Evolutionary conservation across 495 filamentous ascomycete genomes (phyloP).

Genomic region (Penicillium bialowiezense): DNA sequence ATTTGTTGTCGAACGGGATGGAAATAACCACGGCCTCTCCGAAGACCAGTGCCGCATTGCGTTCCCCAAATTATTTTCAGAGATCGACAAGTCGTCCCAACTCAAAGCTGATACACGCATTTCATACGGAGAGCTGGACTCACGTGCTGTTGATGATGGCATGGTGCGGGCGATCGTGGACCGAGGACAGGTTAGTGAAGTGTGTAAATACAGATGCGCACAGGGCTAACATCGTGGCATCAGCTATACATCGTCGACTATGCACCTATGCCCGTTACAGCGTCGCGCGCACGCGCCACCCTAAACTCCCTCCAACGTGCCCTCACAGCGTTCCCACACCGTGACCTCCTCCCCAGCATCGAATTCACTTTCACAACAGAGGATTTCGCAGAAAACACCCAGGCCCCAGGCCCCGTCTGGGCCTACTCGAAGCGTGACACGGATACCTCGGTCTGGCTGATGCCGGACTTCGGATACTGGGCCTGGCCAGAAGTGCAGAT

Average conservation of each 20-base stretch:
- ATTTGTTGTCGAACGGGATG: constrained; percentile 33
- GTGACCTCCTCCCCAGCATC: constrained; percentile 54
- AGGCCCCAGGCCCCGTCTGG: constrained; percentile 43
- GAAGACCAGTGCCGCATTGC: constrained; percentile 39
- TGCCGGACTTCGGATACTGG: constrained; percentile 82
- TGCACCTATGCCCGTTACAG: constrained; percentile 29
- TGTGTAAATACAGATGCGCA: background rate
- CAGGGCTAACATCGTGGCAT: background rate
- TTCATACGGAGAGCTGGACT: constrained; percentile 33
- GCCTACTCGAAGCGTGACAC: constrained; percentile 45
- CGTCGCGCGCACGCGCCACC: constrained; percentile 37
- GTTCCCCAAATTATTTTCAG: constrained; percentile 45
- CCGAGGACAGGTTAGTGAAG: constrained; percentile 35
- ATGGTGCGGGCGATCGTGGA: constrained; percentile 41
- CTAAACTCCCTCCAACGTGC: constrained; percentile 40
- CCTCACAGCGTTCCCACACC: constrained; percentile 41
- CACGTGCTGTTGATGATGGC: constrained; percentile 27
- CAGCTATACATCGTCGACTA: constrained; percentile 43
- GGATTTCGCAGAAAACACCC: constrained; percentile 37
- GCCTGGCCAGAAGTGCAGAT: constrained; percentile 63
- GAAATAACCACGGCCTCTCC: constrained; percentile 37
- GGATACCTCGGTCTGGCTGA: constrained; percentile 58
- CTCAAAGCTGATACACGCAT: constrained; percentile 19
- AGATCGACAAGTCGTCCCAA: constrained; percentile 37
- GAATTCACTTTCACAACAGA: constrained; percentile 56